Conservation (phyloP, 2,329 filamentous ascomycete species). For the Zalaria sp. region DNA sequence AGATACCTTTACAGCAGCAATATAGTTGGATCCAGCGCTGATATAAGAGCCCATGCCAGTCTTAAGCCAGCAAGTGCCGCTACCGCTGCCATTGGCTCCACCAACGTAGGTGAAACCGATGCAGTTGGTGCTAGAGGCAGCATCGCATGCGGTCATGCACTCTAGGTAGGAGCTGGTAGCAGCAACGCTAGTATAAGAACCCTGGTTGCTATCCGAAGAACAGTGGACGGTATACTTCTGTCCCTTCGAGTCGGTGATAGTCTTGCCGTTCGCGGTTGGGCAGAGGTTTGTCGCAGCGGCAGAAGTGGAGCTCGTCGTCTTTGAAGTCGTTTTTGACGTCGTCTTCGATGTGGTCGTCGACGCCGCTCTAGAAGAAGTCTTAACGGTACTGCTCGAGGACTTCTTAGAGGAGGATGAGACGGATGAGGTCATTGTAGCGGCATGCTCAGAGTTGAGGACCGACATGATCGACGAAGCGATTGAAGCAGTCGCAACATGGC, state of each 20-base stretch:
- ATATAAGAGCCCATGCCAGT: slow-evolving; percentile 3
- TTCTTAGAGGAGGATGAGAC: not conserved
- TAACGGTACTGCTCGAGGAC: not conserved
- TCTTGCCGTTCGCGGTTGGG: slow-evolving; percentile 9
- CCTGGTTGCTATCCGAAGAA: slow-evolving; percentile 3
- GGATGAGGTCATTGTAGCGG: slow-evolving; percentile 2
- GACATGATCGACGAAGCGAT: slow-evolving; percentile 4
- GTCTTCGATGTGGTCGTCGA: not conserved
- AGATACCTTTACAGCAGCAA: slow-evolving; percentile 5
- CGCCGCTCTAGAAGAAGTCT: not conserved
- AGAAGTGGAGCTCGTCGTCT: slow-evolving; percentile 1
- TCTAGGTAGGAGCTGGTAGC: slow-evolving; percentile 5
- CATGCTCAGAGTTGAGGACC: slow-evolving; percentile 2
- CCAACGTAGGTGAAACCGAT: slow-evolving; percentile 8
- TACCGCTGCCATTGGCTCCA: not conserved
- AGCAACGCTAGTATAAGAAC: slow-evolving; percentile 4
- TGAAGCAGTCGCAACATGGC: not conserved
- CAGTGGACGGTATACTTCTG: slow-evolving; percentile 5
- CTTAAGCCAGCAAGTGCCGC: slow-evolving; percentile 7
- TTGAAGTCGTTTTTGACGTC: not conserved
- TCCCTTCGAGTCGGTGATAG: slow-evolving; percentile 9
- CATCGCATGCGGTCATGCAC: slow-evolving; percentile 5
- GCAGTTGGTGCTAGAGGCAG: slow-evolving; percentile 2
- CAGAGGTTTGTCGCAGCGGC: slow-evolving; percentile 6
- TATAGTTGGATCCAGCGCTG: slow-evolving; percentile 3